phyloP scores from a whole-genome alignment of 2,329 filamentous ascomycete genomes.

The Botrytis galanthina region DNA sequence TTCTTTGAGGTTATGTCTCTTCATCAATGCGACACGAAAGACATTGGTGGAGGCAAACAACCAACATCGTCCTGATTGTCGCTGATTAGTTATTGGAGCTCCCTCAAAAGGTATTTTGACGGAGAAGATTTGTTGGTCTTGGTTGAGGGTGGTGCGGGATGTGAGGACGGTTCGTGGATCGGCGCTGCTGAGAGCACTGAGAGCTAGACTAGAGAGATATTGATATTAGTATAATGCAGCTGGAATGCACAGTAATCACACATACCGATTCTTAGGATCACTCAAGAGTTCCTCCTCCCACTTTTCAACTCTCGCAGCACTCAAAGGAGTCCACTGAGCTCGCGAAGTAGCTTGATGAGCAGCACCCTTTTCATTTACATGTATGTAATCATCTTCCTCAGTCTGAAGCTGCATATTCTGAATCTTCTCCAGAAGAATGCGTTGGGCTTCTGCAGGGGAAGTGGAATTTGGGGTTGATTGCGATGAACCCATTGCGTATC shows the following conservation, averaged over 20 bases:
- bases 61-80: slow-evolving; percentile 82
- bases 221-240: background rate
- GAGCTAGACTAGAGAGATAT: slow-evolving; percentile 60
- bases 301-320: slow-evolving; percentile 49
- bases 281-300: slow-evolving; percentile 63
- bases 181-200: slow-evolving; percentile 68
- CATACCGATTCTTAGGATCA: slow-evolving; percentile 63
- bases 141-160: slow-evolving; percentile 59
- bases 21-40: slow-evolving; percentile 85
- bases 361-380: slow-evolving; percentile 39
- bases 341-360: slow-evolving; percentile 26
- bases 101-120: slow-evolving; percentile 79
- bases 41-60: slow-evolving; percentile 90
- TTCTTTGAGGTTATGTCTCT: slow-evolving; percentile 70
- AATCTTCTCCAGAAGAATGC: background rate
- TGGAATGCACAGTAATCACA: background rate
- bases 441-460: background rate
- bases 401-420: background rate
- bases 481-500: background rate
- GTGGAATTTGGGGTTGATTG: background rate
- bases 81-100: slow-evolving; percentile 79
- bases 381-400: slow-evolving; percentile 46
- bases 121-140: slow-evolving; percentile 80
- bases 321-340: slow-evolving; percentile 46
- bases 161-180: slow-evolving; percentile 65